Evolutionary conservation across 805 yeast genomes (phyloP), one percentile per base, ranked within the genome.

Genomic region (Candida coquimbonensis): DNA sequence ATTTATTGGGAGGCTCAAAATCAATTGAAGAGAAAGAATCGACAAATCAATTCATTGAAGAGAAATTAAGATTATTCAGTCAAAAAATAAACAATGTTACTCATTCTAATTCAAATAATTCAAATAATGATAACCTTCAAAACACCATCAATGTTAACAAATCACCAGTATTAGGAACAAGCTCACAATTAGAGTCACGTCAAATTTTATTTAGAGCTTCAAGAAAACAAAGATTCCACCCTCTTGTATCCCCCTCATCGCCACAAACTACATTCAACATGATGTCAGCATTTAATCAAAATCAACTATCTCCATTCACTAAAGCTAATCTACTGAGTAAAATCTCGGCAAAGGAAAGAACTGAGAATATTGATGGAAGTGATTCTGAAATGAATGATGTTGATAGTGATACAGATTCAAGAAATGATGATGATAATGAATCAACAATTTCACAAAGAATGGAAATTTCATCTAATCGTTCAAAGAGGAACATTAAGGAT

Each of bases 361-460:
- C 37, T 5, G 56, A 58, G 31, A 29, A 29, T n/a, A 49, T 54
- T 12, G 59, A 57, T 40, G 61, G 50, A 1, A 51, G 54, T 29
- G 62, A 57, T 35, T 50, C 56, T 8, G 63, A 57, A 39, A 57
- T 57, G 60, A 58, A 57, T 26, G 63, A 59, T 29, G 50, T 17
- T 35, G 60, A 56, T 44, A 50, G 54, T 37, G 59, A 55, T 33
- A 36, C 47, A 27, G 59, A 55, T 31, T 47, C 48, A 24, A 45
- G 47, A 7, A 46, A 48, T 19, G 56, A 53, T 39, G 51, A 47
- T 7, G 44, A 48, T 2, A 45, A 44, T 19, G 47, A 47, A 33
- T 27, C 44, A 5, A 37, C 47, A 2, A 47, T 40, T 25, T 38
- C 42, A 9, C 45, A 43, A 36, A 47, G 47, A 36, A 5, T 43